Evolutionary conservation across 2,329 filamentous ascomycete species (phyloP), one percentile per base, ranked within the genome.

Genomic region (Huntiella omanensis): DNA sequence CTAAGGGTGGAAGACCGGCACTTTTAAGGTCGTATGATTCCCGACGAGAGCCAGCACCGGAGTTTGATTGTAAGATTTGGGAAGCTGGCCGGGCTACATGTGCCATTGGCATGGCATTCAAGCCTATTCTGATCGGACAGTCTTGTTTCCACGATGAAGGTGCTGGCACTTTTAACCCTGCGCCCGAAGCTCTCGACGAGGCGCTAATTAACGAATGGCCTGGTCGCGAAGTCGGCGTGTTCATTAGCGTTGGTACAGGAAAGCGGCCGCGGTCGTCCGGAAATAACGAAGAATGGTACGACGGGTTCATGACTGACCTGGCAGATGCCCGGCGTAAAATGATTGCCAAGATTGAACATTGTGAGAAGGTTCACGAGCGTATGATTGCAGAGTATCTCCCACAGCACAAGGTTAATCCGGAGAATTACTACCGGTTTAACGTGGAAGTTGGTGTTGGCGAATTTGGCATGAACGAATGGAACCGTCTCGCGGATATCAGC

Each of bases 391-490:
- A 92, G 41, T 75, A 87, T 53, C 68, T 96, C 16, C 64, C 73
- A 5, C 82, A 78, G 59, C 76, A 86, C 33, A 76, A 80, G 19
- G 83, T 96, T 50, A 87, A 82, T 55, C 73, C 75, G 44, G 87
- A 95, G 49, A 84, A 92, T 59, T 98, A 98, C 64, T 93, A 86
- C 60, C 81, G 91, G 5, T 68, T 96, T n/a, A 98, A 98, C 53
- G 91, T 96, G 36, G 87, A 96, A 58, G 79, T 94, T 12, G 91
- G 88, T 1, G 87, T 96, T 3, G 87, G 88, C 45, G 91, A 96
- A 58, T 96, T 95, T 59, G 88, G 83, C 44, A 96, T 98, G 86
- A 98, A 96, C 58, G 91, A 96, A 59, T 98, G 91, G 91, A 75
- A 84, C 55, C 76, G 87, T 3, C 66, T 96, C n/a, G 80, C 83